Conservation (phyloP, 176 grass and related monocot species). For the Eragrostis nindensis region DNA sequence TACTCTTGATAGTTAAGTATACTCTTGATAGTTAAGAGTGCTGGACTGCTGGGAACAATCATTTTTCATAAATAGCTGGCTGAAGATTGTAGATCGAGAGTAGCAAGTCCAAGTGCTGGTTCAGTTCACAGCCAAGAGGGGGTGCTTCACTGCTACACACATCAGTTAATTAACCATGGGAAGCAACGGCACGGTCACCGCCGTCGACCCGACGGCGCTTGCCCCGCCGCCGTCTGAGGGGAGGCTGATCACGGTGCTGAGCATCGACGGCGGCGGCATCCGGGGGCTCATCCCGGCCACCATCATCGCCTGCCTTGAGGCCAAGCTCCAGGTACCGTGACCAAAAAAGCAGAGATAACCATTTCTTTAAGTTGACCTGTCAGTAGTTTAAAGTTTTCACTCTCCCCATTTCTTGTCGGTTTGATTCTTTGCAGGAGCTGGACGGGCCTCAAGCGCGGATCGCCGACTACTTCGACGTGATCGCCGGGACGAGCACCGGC, state of each 20-base stretch:
- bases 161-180: conserved; percentile 22
- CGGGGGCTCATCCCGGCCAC: too few species aligned
- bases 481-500: conserved; percentile 68
- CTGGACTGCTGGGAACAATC: not conserved
- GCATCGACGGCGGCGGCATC: too few species aligned
- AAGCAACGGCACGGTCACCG: conserved; percentile 2
- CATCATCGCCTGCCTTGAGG: too few species aligned
- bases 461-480: conserved; percentile 70
- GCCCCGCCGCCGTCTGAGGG: not conserved
- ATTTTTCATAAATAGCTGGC: not conserved
- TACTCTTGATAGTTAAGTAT: too few species aligned
- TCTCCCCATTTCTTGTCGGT: too few species aligned
- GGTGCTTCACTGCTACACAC: too few species aligned
- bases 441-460: conserved; percentile 63
- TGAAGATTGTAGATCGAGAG: not conserved
- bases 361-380: too few species aligned
- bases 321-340: too few species aligned
- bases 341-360: too few species aligned
- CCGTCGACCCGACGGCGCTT: not conserved
- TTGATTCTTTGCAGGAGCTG: conserved; percentile 44
- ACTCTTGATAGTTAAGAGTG: not conserved
- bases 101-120: too few species aligned
- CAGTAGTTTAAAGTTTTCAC: too few species aligned
- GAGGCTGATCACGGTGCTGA: too few species aligned
- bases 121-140: not conserved